phyloP scores from a whole-genome alignment of 2,329 filamentous ascomycete genomes.

The Nothophoma quercina region DNA sequence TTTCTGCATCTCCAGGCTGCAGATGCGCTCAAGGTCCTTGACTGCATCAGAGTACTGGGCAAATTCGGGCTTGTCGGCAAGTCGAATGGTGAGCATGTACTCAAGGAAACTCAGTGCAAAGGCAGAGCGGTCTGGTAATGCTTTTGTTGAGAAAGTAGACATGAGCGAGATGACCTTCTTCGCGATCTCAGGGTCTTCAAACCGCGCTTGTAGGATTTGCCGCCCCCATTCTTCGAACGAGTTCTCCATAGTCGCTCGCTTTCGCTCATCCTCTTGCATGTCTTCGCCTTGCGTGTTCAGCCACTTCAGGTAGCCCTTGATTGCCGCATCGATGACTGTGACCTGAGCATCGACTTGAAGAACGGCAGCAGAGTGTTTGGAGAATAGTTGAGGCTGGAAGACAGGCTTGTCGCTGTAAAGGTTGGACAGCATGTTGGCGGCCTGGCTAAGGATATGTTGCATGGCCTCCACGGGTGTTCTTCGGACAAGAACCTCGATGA shows the following conservation, averaged over 20 bases:
- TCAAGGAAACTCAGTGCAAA: constrained; percentile 92
- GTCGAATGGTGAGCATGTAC: constrained; percentile 85
- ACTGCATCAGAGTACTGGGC: constrained; percentile 84
- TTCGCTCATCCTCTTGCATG: constrained; percentile 58
- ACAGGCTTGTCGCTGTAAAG: constrained; percentile 75
- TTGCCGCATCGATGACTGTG: constrained; percentile 83
- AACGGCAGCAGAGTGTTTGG: constrained; percentile 74
- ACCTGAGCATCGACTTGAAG: constrained; percentile 88
- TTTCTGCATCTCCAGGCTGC: constrained; percentile 86
- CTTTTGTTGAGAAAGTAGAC: constrained; percentile 83
- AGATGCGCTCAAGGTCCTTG: constrained; percentile 84
- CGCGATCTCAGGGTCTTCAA: constrained; percentile 84
- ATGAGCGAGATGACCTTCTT: constrained; percentile 83
- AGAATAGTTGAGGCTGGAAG: constrained; percentile 63
- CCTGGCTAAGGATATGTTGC: constrained; percentile 81
- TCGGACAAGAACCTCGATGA: constrained; percentile 87
- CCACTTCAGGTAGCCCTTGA: constrained; percentile 91
- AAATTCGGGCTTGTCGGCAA: constrained; percentile 74
- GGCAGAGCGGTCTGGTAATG: constrained; percentile 75
- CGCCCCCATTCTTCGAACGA: constrained; percentile 77
- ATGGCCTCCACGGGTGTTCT: constrained; percentile 85
- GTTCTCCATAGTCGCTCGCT: constrained; percentile 65
- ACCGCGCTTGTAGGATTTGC: constrained; percentile 72
- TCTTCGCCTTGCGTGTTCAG: constrained; percentile 61
- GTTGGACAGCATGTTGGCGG: constrained; percentile 75